Conservation (phyloP, 306 rosid species). For the Argentina anserina region DNA sequence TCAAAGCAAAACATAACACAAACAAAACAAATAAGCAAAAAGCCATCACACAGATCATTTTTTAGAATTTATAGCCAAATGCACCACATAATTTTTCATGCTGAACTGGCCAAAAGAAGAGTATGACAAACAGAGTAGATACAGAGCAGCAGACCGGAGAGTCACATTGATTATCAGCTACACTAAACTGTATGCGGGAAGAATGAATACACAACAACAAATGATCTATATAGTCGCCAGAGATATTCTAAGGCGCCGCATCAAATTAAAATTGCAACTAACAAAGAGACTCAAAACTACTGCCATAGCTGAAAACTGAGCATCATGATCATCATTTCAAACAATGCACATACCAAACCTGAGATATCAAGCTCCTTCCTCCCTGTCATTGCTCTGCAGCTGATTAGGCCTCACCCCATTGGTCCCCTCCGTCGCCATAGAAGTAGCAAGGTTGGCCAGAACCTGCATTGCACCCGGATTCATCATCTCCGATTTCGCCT, state of each 20-base stretch:
- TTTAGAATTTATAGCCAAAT: not conserved
- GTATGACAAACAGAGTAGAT: constrained; percentile 1
- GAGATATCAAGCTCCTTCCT: not conserved
- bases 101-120: not conserved
- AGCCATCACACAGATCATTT: not conserved
- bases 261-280: not conserved
- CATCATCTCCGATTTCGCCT: not conserved
- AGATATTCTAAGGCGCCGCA: not conserved
- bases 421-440: not conserved
- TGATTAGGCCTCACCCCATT: not conserved
- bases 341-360: not conserved
- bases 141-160: constrained; percentile 4
- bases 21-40: not conserved
- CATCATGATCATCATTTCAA: not conserved
- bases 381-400: not conserved
- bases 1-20: not conserved
- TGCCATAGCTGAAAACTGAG: not conserved
- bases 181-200: constrained; percentile 9
- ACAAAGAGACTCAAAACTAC: constrained; percentile 3
- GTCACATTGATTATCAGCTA: not conserved
- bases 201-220: constrained; percentile 8
- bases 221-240: not conserved
- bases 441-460: constrained; percentile 7
- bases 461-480: not conserved
- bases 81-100: not conserved